These are phyloP conservation scores for Uronychia setigera DNA, from an alignment of 73 alveolate species.

Conservation along the genomic window DNA sequence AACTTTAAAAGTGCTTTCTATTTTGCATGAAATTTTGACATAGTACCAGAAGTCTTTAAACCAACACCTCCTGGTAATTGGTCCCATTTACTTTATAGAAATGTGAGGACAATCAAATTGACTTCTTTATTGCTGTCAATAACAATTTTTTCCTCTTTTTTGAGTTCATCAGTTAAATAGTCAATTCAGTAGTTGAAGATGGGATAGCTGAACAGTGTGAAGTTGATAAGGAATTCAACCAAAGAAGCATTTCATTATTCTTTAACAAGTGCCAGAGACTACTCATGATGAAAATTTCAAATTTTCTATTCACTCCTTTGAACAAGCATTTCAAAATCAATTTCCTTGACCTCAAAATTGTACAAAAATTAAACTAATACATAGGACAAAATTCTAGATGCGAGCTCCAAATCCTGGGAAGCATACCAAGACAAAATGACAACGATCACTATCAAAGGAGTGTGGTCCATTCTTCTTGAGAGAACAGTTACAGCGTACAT, in stretches of 20 bases:
- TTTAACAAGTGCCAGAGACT: not conserved
- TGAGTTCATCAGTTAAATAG: conserved; percentile 44
- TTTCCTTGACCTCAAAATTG: conserved; percentile 57
- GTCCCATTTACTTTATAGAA: not conserved
- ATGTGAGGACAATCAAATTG: conserved; percentile 15
- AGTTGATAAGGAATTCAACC: conserved; percentile 20
- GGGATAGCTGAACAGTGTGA: conserved; percentile 5
- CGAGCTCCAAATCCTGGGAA: conserved; percentile 40
- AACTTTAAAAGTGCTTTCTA: conserved; percentile 32
- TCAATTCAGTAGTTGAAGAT: conserved; percentile 1
- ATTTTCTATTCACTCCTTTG: not conserved
- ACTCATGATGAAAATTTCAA: conserved; percentile 7
- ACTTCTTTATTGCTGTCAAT: conserved; percentile 56
- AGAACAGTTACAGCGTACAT: conserved; percentile 57
- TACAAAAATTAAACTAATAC: not conserved
- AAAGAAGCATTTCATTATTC: not conserved
- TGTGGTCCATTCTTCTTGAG: conserved; percentile 48
- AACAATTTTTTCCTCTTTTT: conserved; percentile 59
- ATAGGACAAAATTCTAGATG: conserved; percentile 34
- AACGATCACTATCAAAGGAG: conserved; percentile 30
- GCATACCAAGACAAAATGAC: conserved; percentile 56
- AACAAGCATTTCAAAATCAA: not conserved
- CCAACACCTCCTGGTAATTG: conserved; percentile 21
- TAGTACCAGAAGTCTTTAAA: conserved; percentile 55
- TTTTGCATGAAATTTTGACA: conserved; percentile 28